Evolutionary conservation across 108 stramenopile genomes (phyloP), one percentile per base, ranked within the genome.

Genomic region (Bacterosira constricta): DNA sequence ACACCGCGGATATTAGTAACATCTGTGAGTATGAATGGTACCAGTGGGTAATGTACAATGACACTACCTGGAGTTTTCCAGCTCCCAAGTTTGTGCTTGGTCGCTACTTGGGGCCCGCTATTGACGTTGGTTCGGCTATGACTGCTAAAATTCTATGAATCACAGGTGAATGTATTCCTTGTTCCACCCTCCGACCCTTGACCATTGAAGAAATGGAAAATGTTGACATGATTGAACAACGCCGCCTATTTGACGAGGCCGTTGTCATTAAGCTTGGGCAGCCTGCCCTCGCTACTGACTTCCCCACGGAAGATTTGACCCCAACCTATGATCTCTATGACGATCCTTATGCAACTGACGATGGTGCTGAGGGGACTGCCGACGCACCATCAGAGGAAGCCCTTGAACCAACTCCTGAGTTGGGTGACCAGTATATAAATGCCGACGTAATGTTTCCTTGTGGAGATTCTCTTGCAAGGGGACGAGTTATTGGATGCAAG

Each of bases 1-100:
- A n/a, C 2, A 80, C 81, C 1, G 57, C 81, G 3, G 81, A 86
- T 34, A 86, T 86, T 10, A 69, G 72, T 9, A 62, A 69, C 21
- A 63, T 71, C 2, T 35, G 53, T 18, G 63, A 78, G 45, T 78
- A 75, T 52, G 73, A 45, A 4, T 84, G 53, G 50, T 81, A 80
- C 62, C 63, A 78, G 6, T 84, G 75, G 66, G 72, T 81, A 15
- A 47, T 58, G 53, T 67, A 42, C 18, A 1, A 15, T 3, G 66
- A 67, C 39, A 39, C 41, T 6, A 0, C 2, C 20, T 12, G 21
- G 15, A 1, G 15, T 10, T 55, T 55, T 20, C 66, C 53, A 42
- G 37, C 27, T 1, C 53, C 39, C 11, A 20, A 47, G 21, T 2
- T 30, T 1, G 6, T 50, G 15, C 23, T 79, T 45, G 78, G 78